Evolutionary conservation across 768 basidiomycete species (phyloP).

Genomic region (Hypholoma sublateritium): DNA sequence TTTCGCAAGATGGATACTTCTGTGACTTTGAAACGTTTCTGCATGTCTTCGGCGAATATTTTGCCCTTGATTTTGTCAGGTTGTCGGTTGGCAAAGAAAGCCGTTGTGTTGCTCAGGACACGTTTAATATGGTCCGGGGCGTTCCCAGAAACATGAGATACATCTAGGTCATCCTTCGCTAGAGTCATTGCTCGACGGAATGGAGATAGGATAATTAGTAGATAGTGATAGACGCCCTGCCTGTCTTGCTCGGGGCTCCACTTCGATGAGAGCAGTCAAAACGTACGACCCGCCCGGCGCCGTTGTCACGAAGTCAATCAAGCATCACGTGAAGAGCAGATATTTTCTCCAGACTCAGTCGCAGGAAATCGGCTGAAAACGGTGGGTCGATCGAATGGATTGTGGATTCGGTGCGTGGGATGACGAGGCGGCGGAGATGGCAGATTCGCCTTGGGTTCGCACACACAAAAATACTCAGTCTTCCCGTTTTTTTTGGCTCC

Average conservation of each 20-base stretch:
- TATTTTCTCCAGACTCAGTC: no score
- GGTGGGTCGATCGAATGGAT: no score
- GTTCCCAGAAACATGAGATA: constrained; percentile 17
- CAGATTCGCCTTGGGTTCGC: no score
- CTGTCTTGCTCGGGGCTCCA: background rate
- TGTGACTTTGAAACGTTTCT: constrained; percentile 26
- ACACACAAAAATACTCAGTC: no score
- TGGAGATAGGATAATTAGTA: background rate
- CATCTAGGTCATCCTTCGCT: constrained; percentile 1
- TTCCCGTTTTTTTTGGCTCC: no score
- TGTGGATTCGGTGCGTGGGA: no score
- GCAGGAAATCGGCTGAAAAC: no score
- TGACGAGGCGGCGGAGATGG: no score
- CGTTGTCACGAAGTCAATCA: no score
- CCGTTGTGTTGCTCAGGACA: constrained; percentile 12
- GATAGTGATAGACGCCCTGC: background rate
- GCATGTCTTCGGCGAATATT: constrained; percentile 21
- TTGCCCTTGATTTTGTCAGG: constrained; percentile 2
- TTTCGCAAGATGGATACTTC: constrained; percentile 45
- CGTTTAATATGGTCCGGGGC: constrained; percentile 18
- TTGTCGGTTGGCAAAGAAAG: constrained; percentile 7
- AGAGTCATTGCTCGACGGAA: background rate
- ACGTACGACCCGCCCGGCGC: no score
- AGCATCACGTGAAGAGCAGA: no score
- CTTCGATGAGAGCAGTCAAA: background rate